Evolutionary conservation across 116 monocot genomes (phyloP).

Genomic region (Posidonia oceanica): DNA sequence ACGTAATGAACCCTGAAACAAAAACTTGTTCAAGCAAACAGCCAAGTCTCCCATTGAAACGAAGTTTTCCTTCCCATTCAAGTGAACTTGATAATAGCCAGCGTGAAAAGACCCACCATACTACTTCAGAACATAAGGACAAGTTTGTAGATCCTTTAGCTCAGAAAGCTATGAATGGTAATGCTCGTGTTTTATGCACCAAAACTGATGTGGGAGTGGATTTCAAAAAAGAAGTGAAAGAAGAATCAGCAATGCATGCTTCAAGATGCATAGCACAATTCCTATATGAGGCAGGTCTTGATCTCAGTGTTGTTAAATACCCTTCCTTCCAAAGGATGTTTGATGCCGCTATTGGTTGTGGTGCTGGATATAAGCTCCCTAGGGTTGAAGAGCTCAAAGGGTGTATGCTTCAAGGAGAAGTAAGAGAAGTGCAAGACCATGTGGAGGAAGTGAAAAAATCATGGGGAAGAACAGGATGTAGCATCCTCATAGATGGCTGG

Average conservation of each 20-base stretch:
- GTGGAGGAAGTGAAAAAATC: slow-evolving; percentile 26
- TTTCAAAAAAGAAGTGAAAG: slow-evolving; percentile 11
- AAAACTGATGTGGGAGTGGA: background rate
- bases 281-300: slow-evolving; percentile 56
- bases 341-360: slow-evolving; percentile 29
- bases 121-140: background rate
- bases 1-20: background rate
- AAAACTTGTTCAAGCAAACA: background rate
- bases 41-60: background rate
- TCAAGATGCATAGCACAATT: slow-evolving; percentile 44
- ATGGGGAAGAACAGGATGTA: slow-evolving; percentile 53
- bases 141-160: background rate
- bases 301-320: slow-evolving; percentile 24
- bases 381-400: slow-evolving; percentile 33
- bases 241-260: slow-evolving; percentile 21
- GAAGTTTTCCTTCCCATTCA: background rate
- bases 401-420: slow-evolving; percentile 38
- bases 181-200: background rate
- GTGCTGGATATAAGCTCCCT: slow-evolving; percentile 28
- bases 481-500: slow-evolving; percentile 59
- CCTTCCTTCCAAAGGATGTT: slow-evolving; percentile 67
- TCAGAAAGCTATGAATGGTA: background rate
- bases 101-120: background rate
- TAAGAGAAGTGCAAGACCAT: slow-evolving; percentile 20
- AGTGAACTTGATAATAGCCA: background rate